Base-by-base conservation (phyloP, 306 rosid species). In the Cicer arietinum region DNA sequence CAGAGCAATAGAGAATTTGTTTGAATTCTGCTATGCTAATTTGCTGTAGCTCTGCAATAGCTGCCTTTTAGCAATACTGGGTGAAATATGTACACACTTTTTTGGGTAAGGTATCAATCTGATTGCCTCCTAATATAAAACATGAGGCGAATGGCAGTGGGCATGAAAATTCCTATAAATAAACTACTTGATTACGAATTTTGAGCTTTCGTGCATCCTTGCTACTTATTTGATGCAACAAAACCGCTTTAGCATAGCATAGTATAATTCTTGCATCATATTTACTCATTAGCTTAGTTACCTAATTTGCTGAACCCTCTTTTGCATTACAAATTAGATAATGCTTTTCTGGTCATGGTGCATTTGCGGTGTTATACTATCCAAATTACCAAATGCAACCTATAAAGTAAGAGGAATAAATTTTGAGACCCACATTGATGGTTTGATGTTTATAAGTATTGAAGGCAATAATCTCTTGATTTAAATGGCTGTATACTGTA, bases 381-480 rank as follows among this genome's bases (percentile, higher is more conserved):
- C 63, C 13, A 8, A 44, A 51, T 62, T 61, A 7, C 35, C 12
- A 30, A 71, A 53, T 43, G 68, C 73, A 12, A 30, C 14, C 17
- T 20, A 16, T 77, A 30, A 69, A 46, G 37, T 57, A 25, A 58
- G 71, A 53, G 45, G 74, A 35, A 1, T 30, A 43, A 42, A 71
- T 22, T 12, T 48, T 44, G 60, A 53, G 58, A 16, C 12, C 75
- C n/a, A 10, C 53, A 10, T 40, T 53, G 57, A 76, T 63, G 20
- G n/a, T 53, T 75, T 76, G 57, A 69, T 67, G 50, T 67, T 11
- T 67, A 51, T 43, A 13, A n/a, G 8, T 46, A 56, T 22, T 18
- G 25, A 10, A 35, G 35, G 56, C 69, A 44, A 40, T 41, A 45
- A 16, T 58, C 56, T 59, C 40, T 42, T 30, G 16, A 64, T 72